phyloP scores from a whole-genome alignment of 352 stramenopile species.

The Pythium phragmitis region DNA sequence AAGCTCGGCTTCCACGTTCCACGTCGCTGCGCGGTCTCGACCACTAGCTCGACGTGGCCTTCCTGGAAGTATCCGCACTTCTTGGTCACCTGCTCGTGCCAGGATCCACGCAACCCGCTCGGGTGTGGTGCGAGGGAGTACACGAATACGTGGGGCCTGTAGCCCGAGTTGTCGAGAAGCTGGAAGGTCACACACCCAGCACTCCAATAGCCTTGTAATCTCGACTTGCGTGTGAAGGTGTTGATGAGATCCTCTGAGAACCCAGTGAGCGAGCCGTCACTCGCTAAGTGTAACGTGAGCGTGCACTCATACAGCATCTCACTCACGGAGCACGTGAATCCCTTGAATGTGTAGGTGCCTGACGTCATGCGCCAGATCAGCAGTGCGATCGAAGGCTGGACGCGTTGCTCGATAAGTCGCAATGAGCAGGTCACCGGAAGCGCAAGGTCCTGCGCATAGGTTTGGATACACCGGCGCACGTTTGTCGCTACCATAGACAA shows the following conservation, averaged over 20 bases:
- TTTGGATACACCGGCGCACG: slow-evolving; percentile 4
- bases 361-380: slow-evolving; percentile 39
- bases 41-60: slow-evolving; percentile 16
- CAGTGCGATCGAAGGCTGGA: slow-evolving; percentile 5
- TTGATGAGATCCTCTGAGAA: slow-evolving; percentile 45
- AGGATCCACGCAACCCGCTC: slow-evolving; percentile 15
- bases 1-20: slow-evolving; percentile 5
- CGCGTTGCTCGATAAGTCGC: slow-evolving; percentile 12
- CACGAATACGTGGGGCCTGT: slow-evolving; percentile 9
- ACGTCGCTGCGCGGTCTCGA: background rate
- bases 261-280: slow-evolving; percentile 36
- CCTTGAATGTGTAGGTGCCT: slow-evolving; percentile 50
- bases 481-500: background rate
- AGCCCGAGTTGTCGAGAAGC: slow-evolving; percentile 11
- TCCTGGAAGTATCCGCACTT: slow-evolving; percentile 22
- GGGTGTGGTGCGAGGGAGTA: slow-evolving; percentile 20
- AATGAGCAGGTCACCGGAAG: slow-evolving; percentile 4
- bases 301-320: slow-evolving; percentile 73
- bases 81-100: slow-evolving; percentile 15
- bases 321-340: slow-evolving; percentile 56
- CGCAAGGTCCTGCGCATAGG: slow-evolving; percentile 13
- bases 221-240: slow-evolving; percentile 42
- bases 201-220: slow-evolving; percentile 43
- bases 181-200: slow-evolving; percentile 19
- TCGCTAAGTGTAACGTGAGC: slow-evolving; percentile 40